Conservation (phyloP, 2,329 filamentous ascomycete species). For the Penicillium concentricum region DNA sequence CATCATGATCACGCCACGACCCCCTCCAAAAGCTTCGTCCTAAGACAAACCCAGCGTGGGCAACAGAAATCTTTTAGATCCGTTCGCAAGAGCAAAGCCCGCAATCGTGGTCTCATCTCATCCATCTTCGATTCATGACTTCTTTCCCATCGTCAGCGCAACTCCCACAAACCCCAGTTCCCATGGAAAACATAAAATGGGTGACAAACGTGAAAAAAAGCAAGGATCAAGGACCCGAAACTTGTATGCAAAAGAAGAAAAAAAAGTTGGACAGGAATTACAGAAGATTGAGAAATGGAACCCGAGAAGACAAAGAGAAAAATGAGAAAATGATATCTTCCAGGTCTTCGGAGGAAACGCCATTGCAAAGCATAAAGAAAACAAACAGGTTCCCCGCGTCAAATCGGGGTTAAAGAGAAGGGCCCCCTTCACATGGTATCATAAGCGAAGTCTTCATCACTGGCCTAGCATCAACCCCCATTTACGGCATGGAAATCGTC, state of each 20-base stretch:
- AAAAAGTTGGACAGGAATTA: slow-evolving; percentile 10
- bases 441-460: slow-evolving; percentile 37
- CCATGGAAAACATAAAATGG: slow-evolving; percentile 11
- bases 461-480: slow-evolving; percentile 23
- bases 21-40: slow-evolving; percentile 5
- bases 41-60: neutral
- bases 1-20: slow-evolving; percentile 13
- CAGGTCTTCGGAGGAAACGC: slow-evolving; percentile 36
- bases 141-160: slow-evolving; percentile 16
- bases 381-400: slow-evolving; percentile 23
- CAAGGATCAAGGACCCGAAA: slow-evolving; percentile 8
- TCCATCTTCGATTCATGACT: slow-evolving; percentile 13
- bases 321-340: slow-evolving; percentile 27
- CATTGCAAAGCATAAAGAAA: slow-evolving; percentile 33
- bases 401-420: slow-evolving; percentile 21
- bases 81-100: neutral
- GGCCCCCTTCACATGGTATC: slow-evolving; percentile 33
- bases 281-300: slow-evolving; percentile 10
- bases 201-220: slow-evolving; percentile 7
- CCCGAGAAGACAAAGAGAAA: slow-evolving; percentile 13
- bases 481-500: slow-evolving; percentile 8
- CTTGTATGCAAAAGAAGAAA: slow-evolving; percentile 6
- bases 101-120: slow-evolving; percentile 14
- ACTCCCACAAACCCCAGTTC: slow-evolving; percentile 6
- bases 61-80: neutral